Conservation (phyloP, 129 eudicot species). For the Deinandra increscens region DNA sequence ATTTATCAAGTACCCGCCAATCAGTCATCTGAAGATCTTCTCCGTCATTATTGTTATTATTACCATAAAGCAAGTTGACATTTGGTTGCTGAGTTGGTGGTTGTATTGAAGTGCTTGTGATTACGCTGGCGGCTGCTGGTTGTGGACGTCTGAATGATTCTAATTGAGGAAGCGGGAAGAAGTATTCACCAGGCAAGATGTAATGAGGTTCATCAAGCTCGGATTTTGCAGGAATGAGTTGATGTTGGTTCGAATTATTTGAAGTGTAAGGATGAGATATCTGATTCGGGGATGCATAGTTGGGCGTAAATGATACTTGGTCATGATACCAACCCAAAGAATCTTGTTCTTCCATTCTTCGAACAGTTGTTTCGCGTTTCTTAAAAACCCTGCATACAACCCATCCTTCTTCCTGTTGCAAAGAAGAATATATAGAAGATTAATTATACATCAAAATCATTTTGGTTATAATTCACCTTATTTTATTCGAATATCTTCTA, state of each 20-base stretch:
- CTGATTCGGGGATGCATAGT: conserved; percentile 53
- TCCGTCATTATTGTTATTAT: conserved; percentile 36
- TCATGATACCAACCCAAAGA: conserved; percentile 68
- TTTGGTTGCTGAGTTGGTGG: conserved; percentile 35
- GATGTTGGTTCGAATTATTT: conserved; percentile 40
- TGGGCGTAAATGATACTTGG: conserved; percentile 77
- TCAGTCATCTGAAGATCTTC: conserved; percentile 68
- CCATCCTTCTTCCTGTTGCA: conserved; percentile 91
- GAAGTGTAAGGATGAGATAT: conserved; percentile 46
- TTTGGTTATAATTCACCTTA: too few species aligned
- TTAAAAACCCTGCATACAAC: conserved; percentile 87
- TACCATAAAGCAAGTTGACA: conserved; percentile 37
- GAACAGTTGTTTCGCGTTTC: conserved; percentile 57
- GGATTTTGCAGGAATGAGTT: conserved; percentile 45
- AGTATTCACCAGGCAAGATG: conserved; percentile 44
- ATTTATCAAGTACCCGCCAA: conserved; percentile 79
- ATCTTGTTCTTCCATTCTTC: conserved; percentile 59
- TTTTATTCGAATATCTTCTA: too few species aligned
- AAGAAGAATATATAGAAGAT: too few species aligned
- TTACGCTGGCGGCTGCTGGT: conserved; percentile 23
- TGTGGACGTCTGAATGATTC: conserved; percentile 66
- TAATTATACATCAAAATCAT: too few species aligned
- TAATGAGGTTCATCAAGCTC: conserved; percentile 51
- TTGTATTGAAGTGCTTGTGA: too few species aligned
- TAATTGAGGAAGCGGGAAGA: conserved; percentile 67